Evolutionary conservation across 176 grass and related monocot species (phyloP).

Genomic region (Phoenix roebelenii): DNA sequence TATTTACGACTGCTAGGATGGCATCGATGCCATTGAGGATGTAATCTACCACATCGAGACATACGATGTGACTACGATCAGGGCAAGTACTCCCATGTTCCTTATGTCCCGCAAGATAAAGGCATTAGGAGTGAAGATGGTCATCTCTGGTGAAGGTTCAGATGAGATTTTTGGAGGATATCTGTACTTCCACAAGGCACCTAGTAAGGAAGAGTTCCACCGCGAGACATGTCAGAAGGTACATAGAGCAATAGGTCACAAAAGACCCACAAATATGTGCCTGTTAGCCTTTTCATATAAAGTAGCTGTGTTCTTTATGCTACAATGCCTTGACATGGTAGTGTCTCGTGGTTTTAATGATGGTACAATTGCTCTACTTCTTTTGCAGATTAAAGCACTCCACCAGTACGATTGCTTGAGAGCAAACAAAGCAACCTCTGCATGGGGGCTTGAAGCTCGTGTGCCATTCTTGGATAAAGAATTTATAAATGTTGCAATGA

Average conservation of each 20-base stretch:
- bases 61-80: constrained; percentile 87
- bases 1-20: constrained; percentile 35
- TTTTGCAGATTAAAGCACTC: constrained; percentile 58
- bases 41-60: constrained; percentile 91
- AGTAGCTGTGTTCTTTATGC: too few species aligned
- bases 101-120: constrained; percentile 99
- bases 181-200: constrained; percentile 95
- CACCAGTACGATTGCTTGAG: constrained; percentile 91
- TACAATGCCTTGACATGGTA: too few species aligned
- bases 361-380: not conserved
- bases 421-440: constrained; percentile 86
- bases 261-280: too few species aligned
- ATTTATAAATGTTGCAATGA: constrained; percentile 78
- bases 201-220: constrained; percentile 95
- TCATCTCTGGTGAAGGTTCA: constrained; percentile 87
- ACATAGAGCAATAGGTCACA: not conserved
- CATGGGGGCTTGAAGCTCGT: constrained; percentile 87
- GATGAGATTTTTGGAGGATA: constrained; percentile 95
- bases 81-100: constrained; percentile 98
- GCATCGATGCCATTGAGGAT: constrained; percentile 95
- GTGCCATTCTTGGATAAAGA: constrained; percentile 99
- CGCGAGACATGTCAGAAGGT: constrained; percentile 87
- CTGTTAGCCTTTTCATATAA: too few species aligned
- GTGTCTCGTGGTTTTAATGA: not conserved
- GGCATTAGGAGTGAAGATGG: constrained; percentile 93